These are phyloP conservation scores for Globisporangium parvum DNA, from an alignment of 352 stramenopile species.

Conservation along the genomic window DNA sequence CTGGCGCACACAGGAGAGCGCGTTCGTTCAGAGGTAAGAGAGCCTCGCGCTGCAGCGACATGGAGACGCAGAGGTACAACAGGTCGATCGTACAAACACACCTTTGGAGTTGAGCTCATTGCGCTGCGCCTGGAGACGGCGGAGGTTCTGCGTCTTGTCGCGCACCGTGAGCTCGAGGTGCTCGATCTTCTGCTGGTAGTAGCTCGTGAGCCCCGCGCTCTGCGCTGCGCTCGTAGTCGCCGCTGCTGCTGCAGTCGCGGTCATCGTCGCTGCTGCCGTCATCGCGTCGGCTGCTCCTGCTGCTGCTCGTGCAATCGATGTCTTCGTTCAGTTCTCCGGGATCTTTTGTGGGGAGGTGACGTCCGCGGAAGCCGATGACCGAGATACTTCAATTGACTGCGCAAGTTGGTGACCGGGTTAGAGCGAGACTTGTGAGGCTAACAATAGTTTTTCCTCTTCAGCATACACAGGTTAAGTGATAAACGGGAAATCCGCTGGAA, in stretches of 20 bases:
- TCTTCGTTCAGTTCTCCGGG: neutral
- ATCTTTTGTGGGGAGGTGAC: neutral
- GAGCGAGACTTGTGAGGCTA: too few species aligned
- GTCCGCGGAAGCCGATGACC: neutral
- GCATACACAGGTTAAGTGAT: too few species aligned
- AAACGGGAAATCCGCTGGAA: too few species aligned
- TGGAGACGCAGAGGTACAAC: too few species aligned
- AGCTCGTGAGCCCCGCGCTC: conserved; percentile 71
- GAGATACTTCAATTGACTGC: too few species aligned
- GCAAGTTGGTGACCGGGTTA: too few species aligned
- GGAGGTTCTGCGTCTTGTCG: conserved; percentile 95
- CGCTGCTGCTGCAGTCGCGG: conserved; percentile 33
- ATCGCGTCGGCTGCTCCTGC: conserved; percentile 11
- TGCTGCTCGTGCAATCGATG: neutral
- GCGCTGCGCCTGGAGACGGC: conserved; percentile 97
- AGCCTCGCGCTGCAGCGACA: too few species aligned
- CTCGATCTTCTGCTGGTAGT: conserved; percentile 95
- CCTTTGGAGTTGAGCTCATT: conserved; percentile 99
- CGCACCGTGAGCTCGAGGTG: conserved; percentile 91
- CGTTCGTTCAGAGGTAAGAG: neutral
- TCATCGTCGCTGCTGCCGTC: conserved; percentile 29
- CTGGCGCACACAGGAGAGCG: conserved; percentile 21
- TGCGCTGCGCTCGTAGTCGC: conserved; percentile 8
- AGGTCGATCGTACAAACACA: conserved; percentile 16
- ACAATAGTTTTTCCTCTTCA: too few species aligned